phyloP scores from a whole-genome alignment of 1,284 basidiomycete genomes.

The Ceratobasidium sp. region DNA sequence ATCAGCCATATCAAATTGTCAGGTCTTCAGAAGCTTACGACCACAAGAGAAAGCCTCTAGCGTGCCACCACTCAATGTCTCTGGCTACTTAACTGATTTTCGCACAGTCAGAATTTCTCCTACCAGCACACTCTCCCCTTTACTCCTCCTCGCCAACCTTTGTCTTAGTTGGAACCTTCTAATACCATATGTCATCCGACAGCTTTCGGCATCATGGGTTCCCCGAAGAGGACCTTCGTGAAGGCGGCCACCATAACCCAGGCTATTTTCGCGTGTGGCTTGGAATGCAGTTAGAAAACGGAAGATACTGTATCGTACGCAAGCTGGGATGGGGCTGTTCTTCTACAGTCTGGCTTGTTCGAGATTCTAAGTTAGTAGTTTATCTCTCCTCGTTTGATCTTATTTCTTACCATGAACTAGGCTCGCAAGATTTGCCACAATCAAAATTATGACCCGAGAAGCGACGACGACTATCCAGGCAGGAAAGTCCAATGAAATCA shows the following conservation, averaged over 20 bases:
- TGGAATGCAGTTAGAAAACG: constrained; percentile 61
- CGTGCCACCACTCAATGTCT: too few relatives aligned
- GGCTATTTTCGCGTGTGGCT: constrained; percentile 25
- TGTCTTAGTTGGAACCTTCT: too few relatives aligned
- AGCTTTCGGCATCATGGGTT: background rate
- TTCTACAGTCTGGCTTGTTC: constrained; percentile 92
- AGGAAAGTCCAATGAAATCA: background rate
- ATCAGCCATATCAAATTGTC: too few relatives aligned
- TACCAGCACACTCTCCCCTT: too few relatives aligned
- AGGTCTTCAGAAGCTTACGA: too few relatives aligned
- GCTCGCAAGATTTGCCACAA: background rate
- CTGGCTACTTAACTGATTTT: too few relatives aligned
- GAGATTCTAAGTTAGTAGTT: constrained; percentile 74
- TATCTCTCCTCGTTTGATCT: background rate
- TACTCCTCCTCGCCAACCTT: too few relatives aligned
- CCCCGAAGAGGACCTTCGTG: constrained; percentile 20
- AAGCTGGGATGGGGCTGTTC: constrained; percentile 97
- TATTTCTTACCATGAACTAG: background rate
- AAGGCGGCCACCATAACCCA: background rate
- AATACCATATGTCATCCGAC: too few relatives aligned
- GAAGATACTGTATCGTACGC: constrained; percentile 85
- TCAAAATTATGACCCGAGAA: constrained; percentile 25
- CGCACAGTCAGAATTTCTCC: too few relatives aligned
- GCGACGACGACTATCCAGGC: constrained; percentile 3
- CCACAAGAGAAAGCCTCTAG: too few relatives aligned